A percentile compares a stretch with the other conserved stretches of the same genome.
phyloP scores from a whole-genome alignment of 352 stramenopile genomes.

The Globisporangium heterothallicum region DNA sequence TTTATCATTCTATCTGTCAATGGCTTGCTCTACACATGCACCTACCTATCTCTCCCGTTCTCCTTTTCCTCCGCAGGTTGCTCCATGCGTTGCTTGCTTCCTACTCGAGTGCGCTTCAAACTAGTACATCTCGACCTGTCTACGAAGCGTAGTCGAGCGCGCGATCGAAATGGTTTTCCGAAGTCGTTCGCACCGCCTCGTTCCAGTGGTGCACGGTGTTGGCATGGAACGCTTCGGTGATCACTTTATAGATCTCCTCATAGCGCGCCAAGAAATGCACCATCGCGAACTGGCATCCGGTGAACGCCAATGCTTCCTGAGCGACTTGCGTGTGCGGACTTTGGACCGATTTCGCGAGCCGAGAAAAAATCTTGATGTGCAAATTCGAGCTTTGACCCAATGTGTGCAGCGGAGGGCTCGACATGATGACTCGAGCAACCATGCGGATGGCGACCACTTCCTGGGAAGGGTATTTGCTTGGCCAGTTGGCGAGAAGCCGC shows the following conservation, averaged over 20 bases:
- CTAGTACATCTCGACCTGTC: too few relatives aligned
- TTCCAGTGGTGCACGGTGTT: conserved; percentile 72
- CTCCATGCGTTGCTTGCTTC: too few relatives aligned
- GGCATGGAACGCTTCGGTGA: conserved; percentile 59
- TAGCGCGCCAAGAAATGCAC: conserved; percentile 69
- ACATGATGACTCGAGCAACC: conserved; percentile 82
- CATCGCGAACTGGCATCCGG: conserved; percentile 74
- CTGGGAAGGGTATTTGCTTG: conserved; percentile 53
- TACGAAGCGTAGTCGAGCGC: conserved; percentile 67
- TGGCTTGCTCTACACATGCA: too few relatives aligned
- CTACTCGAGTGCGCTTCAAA: too few relatives aligned
- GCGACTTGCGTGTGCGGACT: conserved; percentile 66
- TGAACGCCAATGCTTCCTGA: conserved; percentile 80
- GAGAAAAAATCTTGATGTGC: conserved; percentile 49
- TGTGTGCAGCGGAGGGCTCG: conserved; percentile 52
- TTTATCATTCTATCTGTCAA: not conserved
- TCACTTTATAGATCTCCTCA: conserved; percentile 50
- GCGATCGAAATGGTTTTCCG: conserved; percentile 67
- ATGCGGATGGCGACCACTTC: conserved; percentile 77
- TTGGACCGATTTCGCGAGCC: conserved; percentile 48
- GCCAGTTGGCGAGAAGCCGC: conserved; percentile 58
- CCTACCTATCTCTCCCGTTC: too few relatives aligned
- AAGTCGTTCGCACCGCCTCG: conserved; percentile 55
- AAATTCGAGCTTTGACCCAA: conserved; percentile 28
- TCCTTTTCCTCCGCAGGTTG: too few relatives aligned